Conservation (phyloP, 1,284 basidiomycete species). For the Kwoniella shivajii region DNA sequence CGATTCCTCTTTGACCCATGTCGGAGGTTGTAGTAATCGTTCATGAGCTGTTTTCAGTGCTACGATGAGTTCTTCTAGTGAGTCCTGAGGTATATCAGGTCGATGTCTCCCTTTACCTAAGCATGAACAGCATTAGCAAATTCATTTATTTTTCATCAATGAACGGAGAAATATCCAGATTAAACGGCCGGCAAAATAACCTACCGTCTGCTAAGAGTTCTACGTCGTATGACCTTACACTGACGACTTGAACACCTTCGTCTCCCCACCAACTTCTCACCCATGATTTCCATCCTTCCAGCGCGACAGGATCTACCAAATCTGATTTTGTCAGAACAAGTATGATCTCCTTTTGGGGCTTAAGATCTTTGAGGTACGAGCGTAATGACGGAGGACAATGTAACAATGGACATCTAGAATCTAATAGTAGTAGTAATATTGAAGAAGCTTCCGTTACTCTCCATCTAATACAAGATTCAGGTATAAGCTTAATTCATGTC, state of each 20-base stretch:
- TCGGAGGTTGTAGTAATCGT: constrained; percentile 70
- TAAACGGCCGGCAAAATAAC: not conserved
- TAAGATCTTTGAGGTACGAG: constrained; percentile 55
- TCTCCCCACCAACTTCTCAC: constrained; percentile 59
- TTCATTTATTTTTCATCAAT: no score
- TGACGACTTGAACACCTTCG: constrained; percentile 60
- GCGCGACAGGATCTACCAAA: constrained; percentile 64
- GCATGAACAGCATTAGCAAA: no score
- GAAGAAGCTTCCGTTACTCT: constrained; percentile 82
- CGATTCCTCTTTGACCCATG: constrained; percentile 60
- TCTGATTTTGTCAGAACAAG: constrained; percentile 84
- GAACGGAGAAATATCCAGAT: no score
- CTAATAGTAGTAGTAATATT: constrained; percentile 79
- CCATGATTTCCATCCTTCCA: constrained; percentile 69
- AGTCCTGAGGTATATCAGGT: constrained; percentile 65
- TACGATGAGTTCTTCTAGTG: constrained; percentile 61
- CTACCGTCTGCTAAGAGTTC: constrained; percentile 50
- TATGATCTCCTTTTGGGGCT: constrained; percentile 63
- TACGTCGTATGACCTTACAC: constrained; percentile 71
- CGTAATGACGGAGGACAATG: constrained; percentile 61
- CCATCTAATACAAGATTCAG: constrained; percentile 63
- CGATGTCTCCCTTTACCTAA: constrained; percentile 55
- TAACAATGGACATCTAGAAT: constrained; percentile 76
- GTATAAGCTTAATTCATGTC: no score
- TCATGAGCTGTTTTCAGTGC: constrained; percentile 69